phyloP scores from a whole-genome alignment of 768 basidiomycete species.

The Gymnopilus dilepis region DNA sequence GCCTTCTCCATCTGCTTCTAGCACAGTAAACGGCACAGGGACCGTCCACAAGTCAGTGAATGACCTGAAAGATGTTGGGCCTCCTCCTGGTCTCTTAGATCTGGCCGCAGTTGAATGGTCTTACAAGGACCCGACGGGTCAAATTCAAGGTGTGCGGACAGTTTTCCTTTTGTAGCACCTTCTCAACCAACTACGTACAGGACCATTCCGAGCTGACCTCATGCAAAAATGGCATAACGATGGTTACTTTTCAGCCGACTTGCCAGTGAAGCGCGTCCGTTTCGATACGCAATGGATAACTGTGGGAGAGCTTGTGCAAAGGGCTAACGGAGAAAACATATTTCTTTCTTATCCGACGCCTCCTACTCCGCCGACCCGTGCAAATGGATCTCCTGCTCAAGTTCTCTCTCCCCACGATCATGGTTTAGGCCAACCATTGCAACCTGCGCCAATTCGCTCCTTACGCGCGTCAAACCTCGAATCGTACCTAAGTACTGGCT shows the following conservation, averaged over 20 bases:
- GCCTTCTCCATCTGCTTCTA: not conserved
- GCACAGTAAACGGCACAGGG: conserved; percentile 8
- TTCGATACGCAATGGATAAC: conserved; percentile 71
- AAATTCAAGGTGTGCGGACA: conserved; percentile 73
- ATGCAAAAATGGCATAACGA: conserved; percentile 97
- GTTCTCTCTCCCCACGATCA: conserved; percentile 32
- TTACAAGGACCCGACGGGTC: conserved; percentile 92
- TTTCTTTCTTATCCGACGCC: conserved; percentile 61
- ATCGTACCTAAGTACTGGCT: conserved; percentile 56
- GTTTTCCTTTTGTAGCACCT: conserved; percentile 1
- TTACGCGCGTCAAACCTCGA: conserved; percentile 71
- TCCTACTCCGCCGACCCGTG: conserved; percentile 61
- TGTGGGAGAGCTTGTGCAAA: conserved; percentile 61
- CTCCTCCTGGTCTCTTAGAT: conserved; percentile 57
- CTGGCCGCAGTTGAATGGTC: conserved; percentile 80
- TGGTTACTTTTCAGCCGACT: conserved; percentile 83
- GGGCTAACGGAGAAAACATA: conserved; percentile 58
- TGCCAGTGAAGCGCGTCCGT: conserved; percentile 84
- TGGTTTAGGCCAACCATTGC: conserved; percentile 60
- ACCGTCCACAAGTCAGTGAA: conserved; percentile 8
- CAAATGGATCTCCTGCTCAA: conserved; percentile 55
- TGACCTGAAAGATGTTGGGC: conserved; percentile 25
- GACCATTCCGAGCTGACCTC: conserved; percentile 84
- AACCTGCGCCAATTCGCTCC: conserved; percentile 67
- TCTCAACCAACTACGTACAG: conserved; percentile 41